Evolutionary conservation across 1,139 yeast genomes (phyloP).

Genomic region (Blastobotrys apis): DNA sequence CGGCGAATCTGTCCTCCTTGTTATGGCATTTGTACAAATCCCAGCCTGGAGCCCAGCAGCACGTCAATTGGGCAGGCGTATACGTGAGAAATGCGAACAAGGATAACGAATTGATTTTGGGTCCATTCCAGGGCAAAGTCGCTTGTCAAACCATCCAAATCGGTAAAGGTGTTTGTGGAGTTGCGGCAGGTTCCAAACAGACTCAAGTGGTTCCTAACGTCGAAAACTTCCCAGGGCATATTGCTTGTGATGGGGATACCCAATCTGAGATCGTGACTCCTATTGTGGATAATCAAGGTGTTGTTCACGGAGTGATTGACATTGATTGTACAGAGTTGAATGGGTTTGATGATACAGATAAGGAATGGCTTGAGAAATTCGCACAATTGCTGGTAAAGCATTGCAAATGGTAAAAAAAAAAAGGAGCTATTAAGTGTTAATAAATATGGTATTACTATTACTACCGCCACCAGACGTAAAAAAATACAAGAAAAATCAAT

Average conservation of each 20-base stretch:
- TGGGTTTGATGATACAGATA: slow-evolving; percentile 68
- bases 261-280: slow-evolving; percentile 93
- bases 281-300: slow-evolving; percentile 43
- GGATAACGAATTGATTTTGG: slow-evolving; percentile 52
- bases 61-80: slow-evolving; percentile 92
- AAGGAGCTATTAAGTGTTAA: background rate
- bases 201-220: slow-evolving; percentile 81
- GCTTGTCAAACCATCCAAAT: slow-evolving; percentile 80
- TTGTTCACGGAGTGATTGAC: slow-evolving; percentile 72
- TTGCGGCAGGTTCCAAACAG: slow-evolving; percentile 53
- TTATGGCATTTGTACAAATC: slow-evolving; percentile 84
- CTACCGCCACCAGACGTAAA: slow-evolving; percentile 66
- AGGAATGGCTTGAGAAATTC: slow-evolving; percentile 53
- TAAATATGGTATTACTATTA: background rate
- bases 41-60: slow-evolving; percentile 33
- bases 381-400: slow-evolving; percentile 48
- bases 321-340: slow-evolving; percentile 64
- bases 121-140: slow-evolving; percentile 95
- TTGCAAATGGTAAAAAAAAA: slow-evolving; percentile 38
- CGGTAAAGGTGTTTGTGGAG: slow-evolving; percentile 91
- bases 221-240: slow-evolving; percentile 78
- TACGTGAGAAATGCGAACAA: slow-evolving; percentile 48
- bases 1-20: slow-evolving; percentile 79
- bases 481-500: slow-evolving; percentile 61
- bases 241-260: slow-evolving; percentile 96